A percentile compares a stretch with the other conserved stretches of the same genome.
Evolutionary conservation across 495 filamentous ascomycete genomes (phyloP).

Genomic region (Aspergillus incahuasiensis): DNA sequence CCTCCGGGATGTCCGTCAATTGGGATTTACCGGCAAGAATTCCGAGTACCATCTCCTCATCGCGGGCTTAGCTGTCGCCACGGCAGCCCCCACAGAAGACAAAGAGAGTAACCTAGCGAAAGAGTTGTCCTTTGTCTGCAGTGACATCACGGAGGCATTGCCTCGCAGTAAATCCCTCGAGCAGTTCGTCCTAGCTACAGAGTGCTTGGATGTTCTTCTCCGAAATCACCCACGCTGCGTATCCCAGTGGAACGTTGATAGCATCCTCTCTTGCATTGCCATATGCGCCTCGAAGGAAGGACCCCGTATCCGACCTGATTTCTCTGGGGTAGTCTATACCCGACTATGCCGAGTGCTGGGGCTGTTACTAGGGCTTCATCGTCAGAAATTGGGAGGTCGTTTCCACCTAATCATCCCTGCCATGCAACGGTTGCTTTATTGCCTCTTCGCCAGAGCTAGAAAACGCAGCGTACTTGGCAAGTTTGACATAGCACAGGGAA

Average conservation of each 20-base stretch:
- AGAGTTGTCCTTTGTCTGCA: conserved; percentile 36
- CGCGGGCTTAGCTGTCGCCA: conserved; percentile 32
- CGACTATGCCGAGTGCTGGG: conserved; percentile 57
- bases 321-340: conserved; percentile 52
- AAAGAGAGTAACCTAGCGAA: conserved; percentile 34
- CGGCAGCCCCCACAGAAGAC: conserved; percentile 32
- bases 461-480: conserved; percentile 40
- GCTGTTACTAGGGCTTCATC: conserved; percentile 53
- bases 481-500: conserved; percentile 15
- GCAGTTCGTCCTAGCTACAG: conserved; percentile 54
- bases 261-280: conserved; percentile 53
- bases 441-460: conserved; percentile 54
- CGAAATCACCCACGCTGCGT: conserved; percentile 51
- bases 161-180: conserved; percentile 38
- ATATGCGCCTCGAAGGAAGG: conserved; percentile 44
- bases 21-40: conserved; percentile 30
- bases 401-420: conserved; percentile 64
- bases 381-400: conserved; percentile 62
- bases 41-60: conserved; percentile 34
- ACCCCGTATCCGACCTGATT: conserved; percentile 31
- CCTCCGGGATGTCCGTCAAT: conserved; percentile 31
- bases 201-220: conserved; percentile 53
- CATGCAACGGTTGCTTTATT: conserved; percentile 59
- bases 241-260: conserved; percentile 67
- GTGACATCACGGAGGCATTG: conserved; percentile 27